Percentiles rank a stretch among this genome's conserved stretches.
Evolutionary conservation across 768 basidiomycete genomes (phyloP).

Genomic region (Favolaschia claudopus): DNA sequence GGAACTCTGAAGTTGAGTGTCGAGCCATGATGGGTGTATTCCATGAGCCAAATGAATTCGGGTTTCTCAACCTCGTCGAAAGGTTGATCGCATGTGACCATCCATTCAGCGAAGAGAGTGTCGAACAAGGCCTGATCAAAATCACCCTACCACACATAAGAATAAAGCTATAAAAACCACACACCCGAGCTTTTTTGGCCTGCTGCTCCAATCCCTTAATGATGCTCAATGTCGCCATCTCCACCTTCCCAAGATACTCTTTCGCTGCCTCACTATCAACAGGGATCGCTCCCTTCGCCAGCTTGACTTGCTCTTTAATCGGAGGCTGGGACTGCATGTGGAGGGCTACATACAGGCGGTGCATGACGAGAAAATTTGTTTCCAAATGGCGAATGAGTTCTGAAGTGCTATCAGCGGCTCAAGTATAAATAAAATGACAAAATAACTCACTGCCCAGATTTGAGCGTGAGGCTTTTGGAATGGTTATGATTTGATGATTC

Average conservation of each 20-base stretch:
- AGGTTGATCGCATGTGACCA: slow-evolving; percentile 27
- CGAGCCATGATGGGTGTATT: slow-evolving; percentile 25
- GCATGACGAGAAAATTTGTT: neutral
- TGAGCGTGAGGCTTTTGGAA: neutral
- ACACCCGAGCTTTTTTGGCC: neutral
- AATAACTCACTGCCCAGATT: neutral
- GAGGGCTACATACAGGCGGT: neutral
- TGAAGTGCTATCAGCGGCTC: neutral
- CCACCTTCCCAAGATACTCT: neutral
- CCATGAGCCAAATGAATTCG: slow-evolving; percentile 24
- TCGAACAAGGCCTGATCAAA: slow-evolving; percentile 29
- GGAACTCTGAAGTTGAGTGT: no score
- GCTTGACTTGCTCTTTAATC: slow-evolving; percentile 1
- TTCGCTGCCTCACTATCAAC: neutral
- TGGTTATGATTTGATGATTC: neutral
- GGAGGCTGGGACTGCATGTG: neutral
- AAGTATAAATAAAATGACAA: neutral
- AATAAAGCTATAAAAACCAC: neutral
- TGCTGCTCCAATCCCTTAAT: neutral
- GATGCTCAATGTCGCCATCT: neutral
- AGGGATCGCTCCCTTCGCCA: neutral
- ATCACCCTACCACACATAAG: slow-evolving; percentile 15
- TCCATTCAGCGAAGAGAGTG: slow-evolving; percentile 24
- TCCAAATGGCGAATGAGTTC: slow-evolving; percentile 3
- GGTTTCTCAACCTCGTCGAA: slow-evolving; percentile 31